Evolutionary conservation across 129 eudicot species (phyloP).

Genomic region (Chrysanthemum lavandulifolium): DNA sequence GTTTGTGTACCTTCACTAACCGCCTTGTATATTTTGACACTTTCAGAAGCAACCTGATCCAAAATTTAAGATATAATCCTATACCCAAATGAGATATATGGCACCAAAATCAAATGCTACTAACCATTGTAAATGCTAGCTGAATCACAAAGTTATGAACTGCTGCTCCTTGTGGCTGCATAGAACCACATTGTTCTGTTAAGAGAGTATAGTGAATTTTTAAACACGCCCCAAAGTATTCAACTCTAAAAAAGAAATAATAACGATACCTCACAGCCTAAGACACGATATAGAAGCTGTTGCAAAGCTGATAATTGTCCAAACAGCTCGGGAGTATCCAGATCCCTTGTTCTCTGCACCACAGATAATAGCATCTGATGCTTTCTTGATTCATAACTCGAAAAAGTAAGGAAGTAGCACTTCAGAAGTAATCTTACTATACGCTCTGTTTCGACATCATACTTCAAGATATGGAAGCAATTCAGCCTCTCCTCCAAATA

Average conservation of each 20-base stretch:
- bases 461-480: constrained; percentile 71
- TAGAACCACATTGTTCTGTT: not conserved
- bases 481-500: constrained; percentile 82
- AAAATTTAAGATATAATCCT: not conserved
- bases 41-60: constrained; percentile 75
- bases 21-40: constrained; percentile 76
- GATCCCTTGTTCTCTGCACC: constrained; percentile 78
- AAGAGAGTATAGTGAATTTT: not conserved
- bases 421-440: constrained; percentile 40
- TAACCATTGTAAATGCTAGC: constrained; percentile 78
- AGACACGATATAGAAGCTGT: constrained; percentile 61
- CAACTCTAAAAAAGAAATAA: not conserved
- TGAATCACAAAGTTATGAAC: constrained; percentile 70
- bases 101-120: constrained; percentile 15
- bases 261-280: constrained; percentile 75
- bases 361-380: not conserved
- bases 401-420: not conserved
- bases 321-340: constrained; percentile 78
- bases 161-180: constrained; percentile 96
- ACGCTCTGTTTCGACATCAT: constrained; percentile 72
- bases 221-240: not conserved
- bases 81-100: not conserved
- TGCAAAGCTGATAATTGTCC: constrained; percentile 82
- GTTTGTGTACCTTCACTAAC: constrained; percentile 75
- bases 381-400: not conserved